Conservation (phyloP, 345 rosid species). For the Theobroma cacao region DNA sequence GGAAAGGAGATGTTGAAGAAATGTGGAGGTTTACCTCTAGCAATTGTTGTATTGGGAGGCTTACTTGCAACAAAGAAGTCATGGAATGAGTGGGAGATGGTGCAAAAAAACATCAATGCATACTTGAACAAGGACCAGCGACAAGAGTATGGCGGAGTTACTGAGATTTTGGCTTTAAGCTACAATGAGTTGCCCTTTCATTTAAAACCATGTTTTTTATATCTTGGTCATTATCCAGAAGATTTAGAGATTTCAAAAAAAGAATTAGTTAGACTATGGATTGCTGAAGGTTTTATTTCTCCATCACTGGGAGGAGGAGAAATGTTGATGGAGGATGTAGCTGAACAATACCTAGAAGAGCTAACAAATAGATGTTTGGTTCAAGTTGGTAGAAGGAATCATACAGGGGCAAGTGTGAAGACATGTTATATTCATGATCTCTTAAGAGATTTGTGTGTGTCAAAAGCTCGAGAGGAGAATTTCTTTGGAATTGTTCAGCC, state of each 20-base stretch:
- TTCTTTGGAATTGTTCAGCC: neutral
- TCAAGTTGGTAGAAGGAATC: too few relatives aligned
- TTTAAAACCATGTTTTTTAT: slow-evolving; percentile 31
- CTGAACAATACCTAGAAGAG: slow-evolving; percentile 19
- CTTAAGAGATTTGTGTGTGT: too few relatives aligned
- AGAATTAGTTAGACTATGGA: slow-evolving; percentile 10
- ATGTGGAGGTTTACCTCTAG: slow-evolving; percentile 17
- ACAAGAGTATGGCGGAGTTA: neutral
- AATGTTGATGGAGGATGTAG: slow-evolving; percentile 23
- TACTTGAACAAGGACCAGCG: neutral
- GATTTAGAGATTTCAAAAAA: too few relatives aligned
- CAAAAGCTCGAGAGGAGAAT: slow-evolving; percentile 1
- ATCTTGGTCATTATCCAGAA: slow-evolving; percentile 19
- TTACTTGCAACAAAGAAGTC: neutral
- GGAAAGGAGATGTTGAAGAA: slow-evolving; percentile 8
- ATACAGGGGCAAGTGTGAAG: too few relatives aligned
- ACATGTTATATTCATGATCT: too few relatives aligned
- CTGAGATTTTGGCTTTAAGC: slow-evolving; percentile 3
- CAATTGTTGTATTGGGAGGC: slow-evolving; percentile 13
- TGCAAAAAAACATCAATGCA: neutral
- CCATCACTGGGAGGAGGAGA: neutral
- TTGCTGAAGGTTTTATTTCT: slow-evolving; percentile 21
- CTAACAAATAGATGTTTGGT: slow-evolving; percentile 16
- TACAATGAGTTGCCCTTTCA: slow-evolving; percentile 24
- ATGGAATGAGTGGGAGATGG: neutral